Evolutionary conservation across 1,284 basidiomycete species (phyloP).

Genomic region (Irpex sp.): DNA sequence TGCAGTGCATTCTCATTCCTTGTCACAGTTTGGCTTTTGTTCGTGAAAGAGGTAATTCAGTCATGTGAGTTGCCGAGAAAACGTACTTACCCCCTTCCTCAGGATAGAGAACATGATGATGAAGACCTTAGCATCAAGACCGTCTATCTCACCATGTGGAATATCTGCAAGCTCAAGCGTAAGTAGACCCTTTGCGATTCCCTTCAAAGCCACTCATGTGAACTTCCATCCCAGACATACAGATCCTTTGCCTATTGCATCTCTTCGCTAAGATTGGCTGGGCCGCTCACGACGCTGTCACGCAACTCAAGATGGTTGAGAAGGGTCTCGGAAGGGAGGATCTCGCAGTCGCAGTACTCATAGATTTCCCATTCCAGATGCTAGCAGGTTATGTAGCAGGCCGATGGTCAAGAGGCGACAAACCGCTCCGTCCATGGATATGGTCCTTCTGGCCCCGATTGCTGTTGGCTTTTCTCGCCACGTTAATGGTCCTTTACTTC

Average conservation of each 20-base stretch:
- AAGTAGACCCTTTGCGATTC: conserved; percentile 27
- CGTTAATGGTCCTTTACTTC: conserved; percentile 83
- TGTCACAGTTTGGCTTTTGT: conserved; percentile 88
- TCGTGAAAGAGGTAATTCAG: conserved; percentile 78
- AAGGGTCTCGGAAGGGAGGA: conserved; percentile 96
- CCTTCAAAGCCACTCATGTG: too few relatives aligned
- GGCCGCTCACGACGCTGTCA: conserved; percentile 92
- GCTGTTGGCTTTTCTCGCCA: conserved; percentile 69
- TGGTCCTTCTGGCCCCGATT: conserved; percentile 90
- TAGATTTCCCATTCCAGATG: conserved; percentile 99
- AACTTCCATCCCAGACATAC: conserved; percentile 67
- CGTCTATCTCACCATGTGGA: conserved; percentile 95
- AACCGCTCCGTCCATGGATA: conserved; percentile 84
- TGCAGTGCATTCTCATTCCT: conserved; percentile 80
- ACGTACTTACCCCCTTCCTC: too few relatives aligned
- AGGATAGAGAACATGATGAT: conserved; percentile 72
- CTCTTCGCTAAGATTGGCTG: conserved; percentile 95
- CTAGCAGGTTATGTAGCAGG: conserved; percentile 95
- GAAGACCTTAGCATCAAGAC: conserved; percentile 89
- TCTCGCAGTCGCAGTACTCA: conserved; percentile 89
- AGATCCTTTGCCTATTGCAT: conserved; percentile 85
- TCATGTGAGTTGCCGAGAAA: conserved; percentile 11
- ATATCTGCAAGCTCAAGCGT: conserved; percentile 91
- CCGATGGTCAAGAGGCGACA: conserved; percentile 80
- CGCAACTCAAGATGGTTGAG: conserved; percentile 93